Percentiles rank a stretch among this genome's conserved stretches.
These are phyloP conservation scores for Mycena olivaceomarginata DNA, from an alignment of 768 basidiomycete species.

Conservation along the genomic window DNA sequence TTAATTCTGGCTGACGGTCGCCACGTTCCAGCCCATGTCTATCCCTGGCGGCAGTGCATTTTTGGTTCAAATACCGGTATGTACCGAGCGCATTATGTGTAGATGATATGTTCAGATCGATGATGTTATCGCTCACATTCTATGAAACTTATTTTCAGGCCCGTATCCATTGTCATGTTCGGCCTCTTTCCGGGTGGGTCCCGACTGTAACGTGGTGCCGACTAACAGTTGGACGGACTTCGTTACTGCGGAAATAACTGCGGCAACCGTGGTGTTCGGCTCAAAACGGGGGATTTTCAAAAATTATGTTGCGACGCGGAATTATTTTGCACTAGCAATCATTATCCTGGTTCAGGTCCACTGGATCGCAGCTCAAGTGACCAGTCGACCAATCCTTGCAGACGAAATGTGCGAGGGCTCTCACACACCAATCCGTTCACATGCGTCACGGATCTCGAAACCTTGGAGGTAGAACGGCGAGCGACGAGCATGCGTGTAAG, in stretches of 20 bases:
- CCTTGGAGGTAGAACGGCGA: not conserved
- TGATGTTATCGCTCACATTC: no score
- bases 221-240: not conserved
- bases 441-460: not conserved
- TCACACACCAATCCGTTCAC: no score
- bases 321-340: not conserved
- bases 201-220: not conserved
- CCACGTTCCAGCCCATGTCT: no score
- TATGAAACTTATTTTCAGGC: no score
- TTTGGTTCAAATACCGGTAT: no score
- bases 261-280: no score
- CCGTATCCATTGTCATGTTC: no score
- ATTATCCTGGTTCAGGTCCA: not conserved
- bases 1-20: no score
- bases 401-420: not conserved
- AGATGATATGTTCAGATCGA: no score
- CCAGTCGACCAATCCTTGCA: not conserved
- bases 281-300: no score
- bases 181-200: not conserved
- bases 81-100: no score
- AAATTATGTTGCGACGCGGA: not conserved
- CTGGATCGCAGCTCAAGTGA: not conserved
- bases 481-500: not conserved
- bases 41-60: no score
- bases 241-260: not conserved